Evolutionary conservation across 441 rosid species (phyloP).

Genomic region (Oxalis stricta): DNA sequence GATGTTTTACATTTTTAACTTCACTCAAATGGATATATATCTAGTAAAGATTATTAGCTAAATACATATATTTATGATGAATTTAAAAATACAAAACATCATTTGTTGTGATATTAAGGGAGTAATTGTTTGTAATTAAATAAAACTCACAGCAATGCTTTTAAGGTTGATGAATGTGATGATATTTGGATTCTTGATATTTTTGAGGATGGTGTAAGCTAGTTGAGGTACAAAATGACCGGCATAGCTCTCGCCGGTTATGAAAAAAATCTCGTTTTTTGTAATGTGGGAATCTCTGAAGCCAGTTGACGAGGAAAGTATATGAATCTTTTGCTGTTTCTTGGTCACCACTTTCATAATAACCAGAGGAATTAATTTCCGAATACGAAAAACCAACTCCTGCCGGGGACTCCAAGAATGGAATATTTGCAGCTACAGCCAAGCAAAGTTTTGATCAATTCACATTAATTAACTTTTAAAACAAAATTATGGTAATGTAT

Average conservation of each 20-base stretch:
- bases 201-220: constrained; percentile 1
- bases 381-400: constrained; percentile 15
- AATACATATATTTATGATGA: too few species aligned
- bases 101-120: too few species aligned
- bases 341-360: constrained; percentile 4
- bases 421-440: constrained; percentile 10
- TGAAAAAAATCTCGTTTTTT: constrained; percentile 13
- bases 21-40: not conserved
- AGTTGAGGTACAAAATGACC: constrained; percentile 14
- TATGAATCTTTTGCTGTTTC: constrained; percentile 10
- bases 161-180: constrained; percentile 3
- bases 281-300: constrained; percentile 16
- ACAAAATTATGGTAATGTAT: too few species aligned
- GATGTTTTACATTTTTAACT: not conserved
- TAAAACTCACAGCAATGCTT: constrained; percentile 7
- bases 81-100: too few species aligned
- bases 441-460: too few species aligned
- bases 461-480: too few species aligned
- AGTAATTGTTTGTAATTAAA: too few species aligned
- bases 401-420: constrained; percentile 12
- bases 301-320: constrained; percentile 16
- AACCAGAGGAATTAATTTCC: constrained; percentile 6
- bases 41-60: too few species aligned
- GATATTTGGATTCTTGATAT: constrained; percentile 1
- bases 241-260: constrained; percentile 16